Evolutionary conservation across 2,329 filamentous ascomycete genomes (phyloP), one percentile per base, ranked within the genome.

Genomic region (Dendrostoma leiphaemia): DNA sequence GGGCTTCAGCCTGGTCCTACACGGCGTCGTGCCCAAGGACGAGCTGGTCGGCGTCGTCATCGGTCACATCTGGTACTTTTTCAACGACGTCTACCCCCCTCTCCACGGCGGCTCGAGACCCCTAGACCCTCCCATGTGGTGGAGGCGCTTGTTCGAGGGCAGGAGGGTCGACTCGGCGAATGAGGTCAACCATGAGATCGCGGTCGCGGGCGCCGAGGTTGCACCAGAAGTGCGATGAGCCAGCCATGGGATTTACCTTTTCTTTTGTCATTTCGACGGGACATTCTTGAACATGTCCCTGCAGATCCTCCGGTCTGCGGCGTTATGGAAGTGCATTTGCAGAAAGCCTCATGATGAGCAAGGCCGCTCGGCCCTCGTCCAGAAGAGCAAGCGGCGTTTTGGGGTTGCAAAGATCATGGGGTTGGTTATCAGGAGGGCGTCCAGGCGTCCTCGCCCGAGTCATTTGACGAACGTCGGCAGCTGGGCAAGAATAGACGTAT

Each of bases 1-100:
- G 82, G 87, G 82, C 0, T 96, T 99, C 72, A 95, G 90, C 66
- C 78, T 97, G 43, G 80, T 96, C n/a, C 81, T 97, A 68, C 91
- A 97, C 68, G 90, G 90, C 6, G 88, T 82, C 5, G 80, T 97
- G 38, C 94, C 94, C 4, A 96, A 95, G 72, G 94, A 97, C 69
- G 94, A 99, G 76, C 88, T 99, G 59, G 91, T 95, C 75, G 94
- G 94, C 4, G 91, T 97, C 15, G 85, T 94, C 9, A 92, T 97
- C 35, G 94, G 94, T 9, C 94, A 99, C 72, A 81, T 97, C 37
- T 97, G 92, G 88, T 99, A 97, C 71, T 99, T 97, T 75, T 97
- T 97, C 71, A 90, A 86, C 56, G 94, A 99, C 69, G 92, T 99
- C 15, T 99, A 96, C 71, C 94, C 94, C 3, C 89, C 91, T 3